Evolutionary conservation across 306 rosid species (phyloP).

Genomic region (Vigna nakashimae): DNA sequence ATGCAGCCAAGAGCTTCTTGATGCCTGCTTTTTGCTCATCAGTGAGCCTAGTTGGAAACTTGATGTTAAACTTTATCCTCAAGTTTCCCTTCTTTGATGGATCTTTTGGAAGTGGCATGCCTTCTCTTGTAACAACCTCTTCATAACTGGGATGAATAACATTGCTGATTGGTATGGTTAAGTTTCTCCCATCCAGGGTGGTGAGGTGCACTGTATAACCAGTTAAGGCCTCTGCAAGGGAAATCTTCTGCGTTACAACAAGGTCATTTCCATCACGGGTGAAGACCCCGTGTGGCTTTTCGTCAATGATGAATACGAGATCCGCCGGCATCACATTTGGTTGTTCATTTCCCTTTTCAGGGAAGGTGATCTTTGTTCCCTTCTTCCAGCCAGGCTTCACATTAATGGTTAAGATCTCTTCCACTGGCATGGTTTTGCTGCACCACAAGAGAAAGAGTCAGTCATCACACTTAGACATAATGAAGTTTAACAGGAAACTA

Average conservation of each 20-base stretch:
- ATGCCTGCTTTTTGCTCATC: constrained; percentile 69
- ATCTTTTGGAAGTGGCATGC: constrained; percentile 71
- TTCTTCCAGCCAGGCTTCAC: constrained; percentile 77
- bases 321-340: constrained; percentile 56
- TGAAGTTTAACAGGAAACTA: neutral
- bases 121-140: constrained; percentile 64
- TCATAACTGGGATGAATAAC: constrained; percentile 66
- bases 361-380: constrained; percentile 75
- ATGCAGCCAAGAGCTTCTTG: constrained; percentile 57
- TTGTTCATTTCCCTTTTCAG: constrained; percentile 66
- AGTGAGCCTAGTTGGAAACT: constrained; percentile 61
- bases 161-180: constrained; percentile 57
- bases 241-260: constrained; percentile 52
- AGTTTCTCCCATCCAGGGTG: constrained; percentile 60
- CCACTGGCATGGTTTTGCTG: constrained; percentile 58
- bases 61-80: constrained; percentile 67
- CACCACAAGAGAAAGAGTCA: constrained; percentile 26
- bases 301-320: constrained; percentile 61
- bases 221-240: constrained; percentile 63
- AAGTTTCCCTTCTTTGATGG: constrained; percentile 66
- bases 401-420: constrained; percentile 64
- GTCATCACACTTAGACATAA: neutral
- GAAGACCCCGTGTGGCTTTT: constrained; percentile 60
- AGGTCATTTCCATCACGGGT: constrained; percentile 63
- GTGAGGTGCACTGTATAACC: constrained; percentile 66